Conservation (phyloP, 345 rosid genomes). For the Linum lewisii region DNA sequence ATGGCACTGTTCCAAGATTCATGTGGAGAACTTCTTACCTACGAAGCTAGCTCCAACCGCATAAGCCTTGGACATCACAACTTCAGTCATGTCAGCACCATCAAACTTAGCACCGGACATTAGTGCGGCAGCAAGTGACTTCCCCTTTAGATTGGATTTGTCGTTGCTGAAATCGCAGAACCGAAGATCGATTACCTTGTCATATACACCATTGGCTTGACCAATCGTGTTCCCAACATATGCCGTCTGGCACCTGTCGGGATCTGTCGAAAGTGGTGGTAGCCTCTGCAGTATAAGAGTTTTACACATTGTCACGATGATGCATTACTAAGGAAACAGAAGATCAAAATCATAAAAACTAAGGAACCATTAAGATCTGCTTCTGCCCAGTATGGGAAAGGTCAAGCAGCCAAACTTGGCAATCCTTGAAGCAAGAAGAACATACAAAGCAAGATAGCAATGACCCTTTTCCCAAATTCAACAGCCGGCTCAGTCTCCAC, state of each 20-base stretch:
- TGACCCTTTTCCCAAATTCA: background rate
- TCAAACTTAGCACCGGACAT: constrained; percentile 95
- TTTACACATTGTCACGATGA: constrained; percentile 3
- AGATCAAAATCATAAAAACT: background rate
- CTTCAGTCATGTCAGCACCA: constrained; percentile 96
- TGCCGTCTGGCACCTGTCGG: constrained; percentile 80
- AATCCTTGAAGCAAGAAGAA: background rate
- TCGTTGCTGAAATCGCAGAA: constrained; percentile 84
- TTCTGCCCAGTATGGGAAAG: background rate
- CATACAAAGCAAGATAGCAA: background rate
- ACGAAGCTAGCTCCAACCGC: constrained; percentile 97
- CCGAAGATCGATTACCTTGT: constrained; percentile 90
- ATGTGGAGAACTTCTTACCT: constrained; percentile 30
- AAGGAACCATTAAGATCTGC: no score
- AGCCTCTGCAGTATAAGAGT: constrained; percentile 52
- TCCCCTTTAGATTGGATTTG: constrained; percentile 76
- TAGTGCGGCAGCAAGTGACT: constrained; percentile 88
- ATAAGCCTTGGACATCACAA: constrained; percentile 95
- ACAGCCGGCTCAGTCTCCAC: no score
- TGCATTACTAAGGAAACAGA: background rate
- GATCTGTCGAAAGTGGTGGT: constrained; percentile 87
- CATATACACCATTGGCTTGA: constrained; percentile 95
- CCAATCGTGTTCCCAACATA: constrained; percentile 93
- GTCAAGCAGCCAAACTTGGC: background rate
- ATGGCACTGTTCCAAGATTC: background rate